These are phyloP conservation scores for Aureobasidium sp. DNA, from an alignment of 2,329 filamentous ascomycete species.

Conservation along the genomic window DNA sequence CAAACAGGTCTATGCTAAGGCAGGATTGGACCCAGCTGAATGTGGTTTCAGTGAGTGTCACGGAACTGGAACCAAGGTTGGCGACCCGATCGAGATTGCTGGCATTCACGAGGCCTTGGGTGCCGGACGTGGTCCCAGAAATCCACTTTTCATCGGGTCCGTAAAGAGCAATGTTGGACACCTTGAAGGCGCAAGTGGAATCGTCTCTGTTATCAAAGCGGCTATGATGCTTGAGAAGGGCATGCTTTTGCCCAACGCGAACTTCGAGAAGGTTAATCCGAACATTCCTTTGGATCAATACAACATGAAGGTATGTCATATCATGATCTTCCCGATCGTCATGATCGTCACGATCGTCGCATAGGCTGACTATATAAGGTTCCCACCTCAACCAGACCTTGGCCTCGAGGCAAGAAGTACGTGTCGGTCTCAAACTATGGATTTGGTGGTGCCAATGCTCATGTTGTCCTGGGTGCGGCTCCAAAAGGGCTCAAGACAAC, in stretches of 20 bases:
- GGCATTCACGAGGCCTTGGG: conserved; percentile 23
- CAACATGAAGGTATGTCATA: conserved; percentile 1
- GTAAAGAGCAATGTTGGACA: conserved; percentile 39
- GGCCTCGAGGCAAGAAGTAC: conserved; percentile 8
- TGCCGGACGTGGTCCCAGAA: background rate
- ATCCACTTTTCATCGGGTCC: conserved; percentile 7
- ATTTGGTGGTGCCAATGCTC: conserved; percentile 25
- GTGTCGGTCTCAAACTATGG: conserved; percentile 24
- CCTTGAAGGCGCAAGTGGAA: conserved; percentile 44
- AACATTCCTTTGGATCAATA: background rate
- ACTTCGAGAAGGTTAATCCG: background rate
- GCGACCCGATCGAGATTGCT: conserved; percentile 25
- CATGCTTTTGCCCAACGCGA: conserved; percentile 22
- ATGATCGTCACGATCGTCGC: background rate
- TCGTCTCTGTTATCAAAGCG: conserved; percentile 32
- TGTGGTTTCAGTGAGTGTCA: conserved; percentile 23
- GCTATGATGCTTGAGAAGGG: conserved; percentile 23
- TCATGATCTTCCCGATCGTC: background rate
- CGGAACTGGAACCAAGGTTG: conserved; percentile 25
- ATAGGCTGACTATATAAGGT: background rate
- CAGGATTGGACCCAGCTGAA: conserved; percentile 27
- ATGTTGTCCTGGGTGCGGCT: conserved; percentile 16
- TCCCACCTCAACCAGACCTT: background rate
- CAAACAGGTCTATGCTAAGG: conserved; percentile 31
- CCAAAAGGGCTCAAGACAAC: conserved; percentile 1